Evolutionary conservation across 352 stramenopile genomes (phyloP).

Genomic region (Globisporangium spinosum): DNA sequence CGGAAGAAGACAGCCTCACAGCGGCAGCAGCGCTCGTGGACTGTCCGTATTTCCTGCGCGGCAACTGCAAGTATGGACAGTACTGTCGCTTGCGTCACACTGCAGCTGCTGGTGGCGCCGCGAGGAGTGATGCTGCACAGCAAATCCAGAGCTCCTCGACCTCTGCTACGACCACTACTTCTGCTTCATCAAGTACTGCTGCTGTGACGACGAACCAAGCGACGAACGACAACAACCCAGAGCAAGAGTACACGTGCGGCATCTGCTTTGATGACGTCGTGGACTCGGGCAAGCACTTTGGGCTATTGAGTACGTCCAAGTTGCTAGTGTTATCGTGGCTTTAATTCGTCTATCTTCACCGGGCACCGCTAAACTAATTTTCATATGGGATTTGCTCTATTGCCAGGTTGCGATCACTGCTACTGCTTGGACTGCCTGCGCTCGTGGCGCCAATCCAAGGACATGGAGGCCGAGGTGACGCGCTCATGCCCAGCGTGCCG

Average conservation of each 20-base stretch:
- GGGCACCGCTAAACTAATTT: not conserved
- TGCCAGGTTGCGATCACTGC: constrained; percentile 60
- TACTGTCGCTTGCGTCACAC: constrained; percentile 58
- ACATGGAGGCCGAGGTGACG: constrained; percentile 68
- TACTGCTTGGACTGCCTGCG: constrained; percentile 76
- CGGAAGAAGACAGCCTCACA: constrained; percentile 33
- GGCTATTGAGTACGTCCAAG: constrained; percentile 52
- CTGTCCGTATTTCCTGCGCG: constrained; percentile 69
- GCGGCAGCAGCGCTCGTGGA: constrained; percentile 61
- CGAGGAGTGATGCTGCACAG: not conserved
- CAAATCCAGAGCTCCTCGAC: not conserved
- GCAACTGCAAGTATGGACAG: constrained; percentile 75
- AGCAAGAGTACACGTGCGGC: constrained; percentile 64
- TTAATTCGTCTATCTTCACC: not conserved
- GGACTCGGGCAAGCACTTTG: constrained; percentile 72
- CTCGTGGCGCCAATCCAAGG: constrained; percentile 67
- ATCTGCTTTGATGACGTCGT: constrained; percentile 85
- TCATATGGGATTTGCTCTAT: not conserved
- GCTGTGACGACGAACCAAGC: constrained; percentile 10
- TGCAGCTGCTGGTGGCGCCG: not conserved
- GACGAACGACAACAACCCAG: constrained; percentile 15
- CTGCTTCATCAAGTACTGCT: not conserved
- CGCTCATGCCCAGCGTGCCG: constrained; percentile 64
- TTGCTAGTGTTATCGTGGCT: not conserved
- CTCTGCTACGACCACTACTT: not conserved